Percentiles rank a stretch among this genome's conserved stretches.
Conservation (phyloP, 148 eudicot genomes). For the Salicornia ramosissima region DNA sequence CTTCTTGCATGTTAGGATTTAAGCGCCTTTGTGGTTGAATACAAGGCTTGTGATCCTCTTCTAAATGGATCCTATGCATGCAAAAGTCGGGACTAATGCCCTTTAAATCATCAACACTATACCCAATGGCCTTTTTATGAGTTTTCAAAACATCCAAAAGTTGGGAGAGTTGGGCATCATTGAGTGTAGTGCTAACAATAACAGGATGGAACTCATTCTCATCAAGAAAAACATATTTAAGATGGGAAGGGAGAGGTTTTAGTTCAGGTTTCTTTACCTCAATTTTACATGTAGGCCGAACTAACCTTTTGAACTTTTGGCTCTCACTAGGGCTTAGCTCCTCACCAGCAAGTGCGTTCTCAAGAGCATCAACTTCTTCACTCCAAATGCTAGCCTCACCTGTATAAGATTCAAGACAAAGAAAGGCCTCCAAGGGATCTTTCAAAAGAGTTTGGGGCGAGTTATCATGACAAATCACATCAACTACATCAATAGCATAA, state of each 20-base stretch:
- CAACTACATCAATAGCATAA: neutral
- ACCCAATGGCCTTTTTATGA: neutral
- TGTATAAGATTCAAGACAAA: neutral
- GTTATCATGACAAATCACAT: neutral
- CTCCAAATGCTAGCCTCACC: neutral
- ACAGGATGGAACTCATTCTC: neutral
- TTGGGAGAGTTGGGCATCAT: neutral
- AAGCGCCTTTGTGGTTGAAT: no score
- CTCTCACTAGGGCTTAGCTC: no score
- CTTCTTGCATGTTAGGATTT: no score
- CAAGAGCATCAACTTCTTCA: no score
- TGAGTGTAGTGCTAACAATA: neutral
- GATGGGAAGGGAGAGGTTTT: neutral
- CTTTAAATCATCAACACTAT: neutral
- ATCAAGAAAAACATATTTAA: neutral
- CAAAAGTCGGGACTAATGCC: neutral
- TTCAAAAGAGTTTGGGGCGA: neutral
- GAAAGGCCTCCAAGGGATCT: no score
- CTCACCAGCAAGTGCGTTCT: no score
- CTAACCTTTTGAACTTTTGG: neutral
- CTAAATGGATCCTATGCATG: neutral
- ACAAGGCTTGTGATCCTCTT: no score
- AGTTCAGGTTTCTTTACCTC: neutral
- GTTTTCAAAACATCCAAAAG: neutral
- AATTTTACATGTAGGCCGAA: neutral